Evolutionary conservation across 2,329 filamentous ascomycete genomes (phyloP).

Genomic region (Fusarium duplospermum): DNA sequence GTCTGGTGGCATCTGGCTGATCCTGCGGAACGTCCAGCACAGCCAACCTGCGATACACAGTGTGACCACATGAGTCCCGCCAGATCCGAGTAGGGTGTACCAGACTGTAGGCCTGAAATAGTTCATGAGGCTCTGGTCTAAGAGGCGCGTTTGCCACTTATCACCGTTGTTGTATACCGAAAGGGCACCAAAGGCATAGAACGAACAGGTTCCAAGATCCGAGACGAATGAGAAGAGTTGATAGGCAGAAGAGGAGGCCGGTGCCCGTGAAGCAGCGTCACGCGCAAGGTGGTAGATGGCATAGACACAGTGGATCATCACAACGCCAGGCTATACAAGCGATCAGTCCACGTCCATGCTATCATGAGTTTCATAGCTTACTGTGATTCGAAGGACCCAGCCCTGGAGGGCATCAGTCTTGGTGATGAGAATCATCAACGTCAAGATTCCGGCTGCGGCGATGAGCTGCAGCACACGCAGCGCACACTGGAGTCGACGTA

Average conservation of each 20-base stretch:
- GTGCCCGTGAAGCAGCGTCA: slow-evolving; percentile 75
- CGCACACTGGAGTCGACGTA: slow-evolving; percentile 75
- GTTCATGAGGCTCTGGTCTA: slow-evolving; percentile 64
- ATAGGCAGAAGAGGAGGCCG: slow-evolving; percentile 87
- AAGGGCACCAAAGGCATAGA: slow-evolving; percentile 68
- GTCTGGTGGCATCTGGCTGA: slow-evolving; percentile 85
- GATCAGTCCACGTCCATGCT: slow-evolving; percentile 11
- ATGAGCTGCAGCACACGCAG: slow-evolving; percentile 76
- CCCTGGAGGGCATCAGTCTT: slow-evolving; percentile 72
- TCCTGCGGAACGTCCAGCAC: slow-evolving; percentile 82
- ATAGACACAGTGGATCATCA: slow-evolving; percentile 78
- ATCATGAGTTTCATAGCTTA: slow-evolving; percentile 57
- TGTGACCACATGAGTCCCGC: slow-evolving; percentile 77
- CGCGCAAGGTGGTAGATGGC: slow-evolving; percentile 83
- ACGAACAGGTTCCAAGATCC: slow-evolving; percentile 69
- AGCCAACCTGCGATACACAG: slow-evolving; percentile 80
- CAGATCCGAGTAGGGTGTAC: slow-evolving; percentile 72
- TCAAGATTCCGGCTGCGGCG: slow-evolving; percentile 76
- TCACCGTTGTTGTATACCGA: slow-evolving; percentile 57
- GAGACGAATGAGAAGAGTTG: slow-evolving; percentile 83
- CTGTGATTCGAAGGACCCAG: slow-evolving; percentile 82
- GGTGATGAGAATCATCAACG: slow-evolving; percentile 81
- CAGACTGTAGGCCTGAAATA: slow-evolving; percentile 76
- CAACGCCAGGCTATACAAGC: slow-evolving; percentile 76
- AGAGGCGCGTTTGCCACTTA: slow-evolving; percentile 77